Percentiles rank a stretch among this genome's conserved stretches.
phyloP scores from a whole-genome alignment of 164 flowering plant genomes.

The Macadamia tetraphylla region DNA sequence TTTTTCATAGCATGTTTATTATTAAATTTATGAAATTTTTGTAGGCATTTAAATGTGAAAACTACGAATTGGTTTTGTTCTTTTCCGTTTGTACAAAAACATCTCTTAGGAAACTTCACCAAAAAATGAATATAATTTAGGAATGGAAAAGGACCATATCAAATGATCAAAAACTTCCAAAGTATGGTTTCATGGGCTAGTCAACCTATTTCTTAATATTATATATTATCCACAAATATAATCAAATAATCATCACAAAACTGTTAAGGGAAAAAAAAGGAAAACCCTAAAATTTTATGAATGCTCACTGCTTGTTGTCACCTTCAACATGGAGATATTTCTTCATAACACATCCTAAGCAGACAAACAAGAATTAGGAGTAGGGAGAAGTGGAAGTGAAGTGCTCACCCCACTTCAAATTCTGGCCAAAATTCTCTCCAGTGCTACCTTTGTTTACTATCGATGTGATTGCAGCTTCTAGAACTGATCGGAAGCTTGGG shows the following conservation, averaged over 20 bases:
- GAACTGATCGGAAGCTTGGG: conserved; percentile 75
- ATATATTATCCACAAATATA: not conserved
- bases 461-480: conserved; percentile 72
- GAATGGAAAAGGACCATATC: no score
- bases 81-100: no score
- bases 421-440: conserved; percentile 23
- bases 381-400: conserved; percentile 24
- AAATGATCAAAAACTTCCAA: no score
- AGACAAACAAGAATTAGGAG: not conserved
- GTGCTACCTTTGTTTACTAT: conserved; percentile 32
- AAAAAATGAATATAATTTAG: no score
- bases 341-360: not conserved
- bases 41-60: no score
- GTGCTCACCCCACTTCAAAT: conserved; percentile 31
- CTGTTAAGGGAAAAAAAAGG: no score
- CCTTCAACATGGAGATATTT: not conserved
- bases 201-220: no score
- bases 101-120: no score
- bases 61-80: no score
- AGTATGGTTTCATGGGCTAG: no score
- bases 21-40: no score
- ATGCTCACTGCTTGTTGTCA: not conserved
- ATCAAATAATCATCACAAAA: not conserved
- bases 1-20: no score
- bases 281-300: not conserved